A percentile compares a stretch with the other conserved stretches of the same genome.
Evolutionary conservation across 2,329 filamentous ascomycete genomes (phyloP).

Genomic region (Fusarium liriodendri): DNA sequence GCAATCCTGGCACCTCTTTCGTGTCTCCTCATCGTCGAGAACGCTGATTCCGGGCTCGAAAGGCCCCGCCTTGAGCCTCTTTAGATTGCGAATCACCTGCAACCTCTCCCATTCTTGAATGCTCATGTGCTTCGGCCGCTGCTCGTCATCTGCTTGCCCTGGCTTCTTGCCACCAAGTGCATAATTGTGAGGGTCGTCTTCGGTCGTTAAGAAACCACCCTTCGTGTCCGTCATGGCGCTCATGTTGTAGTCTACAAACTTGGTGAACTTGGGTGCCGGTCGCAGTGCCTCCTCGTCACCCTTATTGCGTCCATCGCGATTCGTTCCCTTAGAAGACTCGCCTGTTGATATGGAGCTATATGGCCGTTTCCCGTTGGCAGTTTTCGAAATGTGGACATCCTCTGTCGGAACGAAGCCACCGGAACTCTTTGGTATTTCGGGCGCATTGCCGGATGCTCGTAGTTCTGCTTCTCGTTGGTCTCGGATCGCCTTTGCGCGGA

Average conservation of each 20-base stretch:
- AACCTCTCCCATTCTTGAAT: slow-evolving; percentile 90
- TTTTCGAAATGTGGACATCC: slow-evolving; percentile 66
- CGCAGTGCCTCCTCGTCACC: slow-evolving; percentile 67
- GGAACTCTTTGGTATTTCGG: slow-evolving; percentile 60
- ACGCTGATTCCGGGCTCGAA: slow-evolving; percentile 92
- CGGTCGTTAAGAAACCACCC: slow-evolving; percentile 89
- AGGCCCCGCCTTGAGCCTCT: slow-evolving; percentile 79
- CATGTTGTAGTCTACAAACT: slow-evolving; percentile 98
- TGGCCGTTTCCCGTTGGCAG: slow-evolving; percentile 72
- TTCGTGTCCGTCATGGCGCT: slow-evolving; percentile 98
- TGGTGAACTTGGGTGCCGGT: slow-evolving; percentile 87
- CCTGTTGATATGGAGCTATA: slow-evolving; percentile 69
- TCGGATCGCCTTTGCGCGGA: slow-evolving; percentile 88
- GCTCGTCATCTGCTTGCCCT: slow-evolving; percentile 52
- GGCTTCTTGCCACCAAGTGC: slow-evolving; percentile 66
- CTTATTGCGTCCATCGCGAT: slow-evolving; percentile 74
- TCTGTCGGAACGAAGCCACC: slow-evolving; percentile 79
- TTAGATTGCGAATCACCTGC: slow-evolving; percentile 78
- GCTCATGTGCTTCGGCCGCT: slow-evolving; percentile 89
- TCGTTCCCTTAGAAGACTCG: slow-evolving; percentile 63
- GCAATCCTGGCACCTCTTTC: slow-evolving; percentile 87
- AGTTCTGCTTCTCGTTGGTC: slow-evolving; percentile 76
- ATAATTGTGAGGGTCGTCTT: slow-evolving; percentile 92
- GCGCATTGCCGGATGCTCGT: slow-evolving; percentile 56
- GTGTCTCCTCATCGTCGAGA: slow-evolving; percentile 69